Evolutionary conservation across 2,329 filamentous ascomycete genomes (phyloP).

Genomic region (Rachicladosporium sp.): DNA sequence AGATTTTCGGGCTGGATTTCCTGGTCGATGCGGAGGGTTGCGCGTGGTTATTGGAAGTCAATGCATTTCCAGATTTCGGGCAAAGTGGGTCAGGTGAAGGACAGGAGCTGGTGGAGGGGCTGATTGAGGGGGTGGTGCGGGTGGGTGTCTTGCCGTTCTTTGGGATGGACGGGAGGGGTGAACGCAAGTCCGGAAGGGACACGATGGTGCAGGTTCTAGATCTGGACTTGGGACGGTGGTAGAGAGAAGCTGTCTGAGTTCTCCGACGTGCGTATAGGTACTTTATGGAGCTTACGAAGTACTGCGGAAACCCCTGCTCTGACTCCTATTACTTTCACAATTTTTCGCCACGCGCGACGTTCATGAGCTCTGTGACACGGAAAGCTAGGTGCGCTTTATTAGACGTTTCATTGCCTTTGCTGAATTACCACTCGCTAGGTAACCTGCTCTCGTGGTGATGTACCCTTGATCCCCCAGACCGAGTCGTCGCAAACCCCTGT

Average conservation of each 20-base stretch:
- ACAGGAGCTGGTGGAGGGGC: slow-evolving; percentile 55
- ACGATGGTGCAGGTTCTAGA: slow-evolving; percentile 32
- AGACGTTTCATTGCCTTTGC: no score
- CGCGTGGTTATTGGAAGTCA: slow-evolving; percentile 77
- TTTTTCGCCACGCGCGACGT: no score
- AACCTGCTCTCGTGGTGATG: no score
- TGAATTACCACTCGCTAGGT: no score
- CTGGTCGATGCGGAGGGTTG: slow-evolving; percentile 55
- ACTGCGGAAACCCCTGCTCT: no score
- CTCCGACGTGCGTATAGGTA: no score
- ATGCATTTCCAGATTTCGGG: slow-evolving; percentile 90
- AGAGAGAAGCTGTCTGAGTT: background rate
- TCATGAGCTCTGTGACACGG: no score
- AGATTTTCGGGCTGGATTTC: slow-evolving; percentile 86
- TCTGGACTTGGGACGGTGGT: slow-evolving; percentile 31
- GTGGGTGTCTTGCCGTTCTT: slow-evolving; percentile 60
- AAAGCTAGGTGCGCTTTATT: no score
- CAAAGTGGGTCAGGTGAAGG: slow-evolving; percentile 78
- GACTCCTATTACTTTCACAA: no score
- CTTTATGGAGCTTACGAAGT: no score
- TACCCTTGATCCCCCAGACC: no score
- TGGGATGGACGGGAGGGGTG: slow-evolving; percentile 13
- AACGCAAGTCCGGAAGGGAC: slow-evolving; percentile 8
- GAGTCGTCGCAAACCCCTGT: no score
- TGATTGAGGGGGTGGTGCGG: slow-evolving; percentile 65